Evolutionary conservation across 2,329 filamentous ascomycete species (phyloP), one percentile per base, ranked within the genome.

Genomic region (Alternaria rosae): DNA sequence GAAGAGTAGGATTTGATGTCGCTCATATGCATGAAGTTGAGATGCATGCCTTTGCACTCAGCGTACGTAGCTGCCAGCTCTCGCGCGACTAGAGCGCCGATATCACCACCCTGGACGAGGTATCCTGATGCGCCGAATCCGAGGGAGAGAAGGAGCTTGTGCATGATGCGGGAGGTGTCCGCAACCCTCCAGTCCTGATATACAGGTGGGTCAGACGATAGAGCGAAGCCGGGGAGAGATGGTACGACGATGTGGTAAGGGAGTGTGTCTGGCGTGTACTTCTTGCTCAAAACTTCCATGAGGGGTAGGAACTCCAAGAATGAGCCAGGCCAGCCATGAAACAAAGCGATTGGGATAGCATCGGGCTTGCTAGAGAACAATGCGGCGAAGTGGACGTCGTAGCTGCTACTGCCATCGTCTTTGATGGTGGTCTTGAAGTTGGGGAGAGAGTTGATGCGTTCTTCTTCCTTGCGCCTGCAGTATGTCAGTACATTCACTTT

Each of bases 221-320:
- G 83, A 0, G 80, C 79, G 67, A 85, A 89, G 11, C 86, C 87
- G 0, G 85, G 85, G 3, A 88, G 75, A 0, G 83, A 86, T 0
- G 87, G 87, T 0, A 85, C 82, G 35, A 89, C 81, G 44, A 88
- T 73, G 65, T 89, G 86, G 68, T 86, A 89, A 0, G 87, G 86
- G 15, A 88, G 75, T 0, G 76, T 79, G 0, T 82, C 76, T 0
- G 85, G 80, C 0, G 81, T 81, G 69, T 88, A 87, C 55, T 83
- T 83, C 3, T 78, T 69, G 25, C 72, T 72, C 2, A 88, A 72
- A 4, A 85, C 43, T 1, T 81, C 70, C 55, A 89, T 70, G 8
- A 87, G 76, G 1, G 82, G 82, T 3, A 89, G 68, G 66, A 88
- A 89, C 63, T 89, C 87, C 0, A 85, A 70, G 61, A 87, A 85